Evolutionary conservation across 306 rosid genomes (phyloP).

Genomic region (Lathyrus oleraceus): DNA sequence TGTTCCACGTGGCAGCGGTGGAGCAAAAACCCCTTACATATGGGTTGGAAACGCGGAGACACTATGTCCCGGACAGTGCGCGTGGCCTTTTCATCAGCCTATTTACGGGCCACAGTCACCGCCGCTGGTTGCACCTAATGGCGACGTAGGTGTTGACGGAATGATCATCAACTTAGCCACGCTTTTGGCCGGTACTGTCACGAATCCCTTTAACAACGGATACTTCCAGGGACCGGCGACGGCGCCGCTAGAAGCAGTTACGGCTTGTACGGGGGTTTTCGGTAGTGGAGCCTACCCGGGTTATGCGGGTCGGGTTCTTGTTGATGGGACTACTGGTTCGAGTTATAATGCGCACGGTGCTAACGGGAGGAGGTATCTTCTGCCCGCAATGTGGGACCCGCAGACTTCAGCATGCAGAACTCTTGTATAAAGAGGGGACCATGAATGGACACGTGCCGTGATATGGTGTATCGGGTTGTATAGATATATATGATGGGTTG

Average conservation of each 20-base stretch:
- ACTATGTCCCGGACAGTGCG: constrained; percentile 88
- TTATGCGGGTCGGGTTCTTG: constrained; percentile 64
- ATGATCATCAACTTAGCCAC: constrained; percentile 87
- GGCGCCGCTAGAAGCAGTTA: constrained; percentile 85
- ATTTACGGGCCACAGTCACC: constrained; percentile 88
- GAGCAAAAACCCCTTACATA: constrained; percentile 47
- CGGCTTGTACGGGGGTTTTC: constrained; percentile 74
- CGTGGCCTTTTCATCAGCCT: constrained; percentile 97
- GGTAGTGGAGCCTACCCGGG: constrained; percentile 91
- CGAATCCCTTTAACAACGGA: constrained; percentile 83
- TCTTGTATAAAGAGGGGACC: constrained; percentile 44
- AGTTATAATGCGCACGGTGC: constrained; percentile 78
- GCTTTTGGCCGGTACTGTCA: constrained; percentile 81
- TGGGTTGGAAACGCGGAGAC: constrained; percentile 94
- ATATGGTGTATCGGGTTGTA: neutral
- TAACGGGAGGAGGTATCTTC: constrained; percentile 62
- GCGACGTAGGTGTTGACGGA: constrained; percentile 91
- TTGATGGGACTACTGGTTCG: constrained; percentile 60
- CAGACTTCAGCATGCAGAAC: constrained; percentile 64
- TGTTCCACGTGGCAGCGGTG: constrained; percentile 17
- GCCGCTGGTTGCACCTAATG: constrained; percentile 83
- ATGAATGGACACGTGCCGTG: constrained; percentile 11
- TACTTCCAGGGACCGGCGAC: constrained; percentile 79
- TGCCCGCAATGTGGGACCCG: constrained; percentile 99
- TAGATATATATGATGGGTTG: constrained; percentile 37